These are phyloP conservation scores for Clitoria ternatea DNA, from an alignment of 306 rosid species.

Conservation along the genomic window DNA sequence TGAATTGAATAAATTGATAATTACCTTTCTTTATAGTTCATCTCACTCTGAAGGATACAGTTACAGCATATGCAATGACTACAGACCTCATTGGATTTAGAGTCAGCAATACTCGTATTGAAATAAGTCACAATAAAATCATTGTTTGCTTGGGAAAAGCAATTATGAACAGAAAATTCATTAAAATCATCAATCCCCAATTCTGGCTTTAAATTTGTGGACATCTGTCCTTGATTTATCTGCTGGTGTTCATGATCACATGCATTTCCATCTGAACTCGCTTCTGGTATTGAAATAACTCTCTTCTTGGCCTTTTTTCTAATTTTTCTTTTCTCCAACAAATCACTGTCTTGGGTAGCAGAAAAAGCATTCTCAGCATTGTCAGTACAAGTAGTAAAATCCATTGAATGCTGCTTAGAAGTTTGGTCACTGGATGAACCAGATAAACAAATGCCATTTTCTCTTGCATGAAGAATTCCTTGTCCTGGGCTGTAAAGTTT, in stretches of 20 bases:
- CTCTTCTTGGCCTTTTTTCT: constrained; percentile 64
- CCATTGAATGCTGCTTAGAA: constrained; percentile 26
- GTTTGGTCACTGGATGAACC: constrained; percentile 36
- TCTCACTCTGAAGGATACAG: constrained; percentile 56
- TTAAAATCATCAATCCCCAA: constrained; percentile 28
- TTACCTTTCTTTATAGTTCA: constrained; percentile 57
- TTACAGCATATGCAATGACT: constrained; percentile 47
- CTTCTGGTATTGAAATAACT: constrained; percentile 44
- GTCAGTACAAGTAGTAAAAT: constrained; percentile 36
- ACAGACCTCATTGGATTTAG: constrained; percentile 57
- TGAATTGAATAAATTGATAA: constrained; percentile 4
- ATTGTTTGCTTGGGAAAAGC: constrained; percentile 29
- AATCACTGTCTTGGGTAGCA: constrained; percentile 38
- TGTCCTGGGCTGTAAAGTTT: constrained; percentile 33
- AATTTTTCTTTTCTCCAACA: constrained; percentile 45
- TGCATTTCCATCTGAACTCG: constrained; percentile 37
- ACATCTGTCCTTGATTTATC: constrained; percentile 27
- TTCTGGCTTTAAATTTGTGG: constrained; percentile 21
- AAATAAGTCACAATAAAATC: constrained; percentile 57
- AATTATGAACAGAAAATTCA: constrained; percentile 23
- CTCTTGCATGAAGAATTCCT: constrained; percentile 31
- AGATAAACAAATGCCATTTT: constrained; percentile 40
- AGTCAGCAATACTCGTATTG: constrained; percentile 60
- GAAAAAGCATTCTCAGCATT: constrained; percentile 20
- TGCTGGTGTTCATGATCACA: constrained; percentile 30